phyloP scores from a whole-genome alignment of 2,329 filamentous ascomycete species.

The Colletotrichum sojae region DNA sequence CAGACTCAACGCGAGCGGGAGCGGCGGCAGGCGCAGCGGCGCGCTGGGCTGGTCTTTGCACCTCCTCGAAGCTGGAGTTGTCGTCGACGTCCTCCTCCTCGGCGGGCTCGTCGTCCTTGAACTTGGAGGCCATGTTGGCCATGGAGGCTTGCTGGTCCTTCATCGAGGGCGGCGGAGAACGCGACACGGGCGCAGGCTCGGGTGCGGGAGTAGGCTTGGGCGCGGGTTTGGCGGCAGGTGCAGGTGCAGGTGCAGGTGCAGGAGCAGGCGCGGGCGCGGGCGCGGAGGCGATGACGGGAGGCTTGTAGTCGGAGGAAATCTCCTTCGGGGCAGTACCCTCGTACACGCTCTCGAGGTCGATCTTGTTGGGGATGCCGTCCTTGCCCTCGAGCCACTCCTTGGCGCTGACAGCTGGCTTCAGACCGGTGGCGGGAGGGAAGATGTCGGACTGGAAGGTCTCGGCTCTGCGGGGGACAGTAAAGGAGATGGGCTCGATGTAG shows the following conservation, averaged over 20 bases:
- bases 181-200: constrained; percentile 54
- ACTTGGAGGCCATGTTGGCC: constrained; percentile 86
- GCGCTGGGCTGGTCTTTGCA: constrained; percentile 81
- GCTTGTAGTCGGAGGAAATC: constrained; percentile 78
- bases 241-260: constrained; percentile 59
- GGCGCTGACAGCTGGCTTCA: constrained; percentile 84
- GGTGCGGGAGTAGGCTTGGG: constrained; percentile 66
- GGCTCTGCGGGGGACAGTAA: constrained; percentile 93
- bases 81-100: constrained; percentile 74
- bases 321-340: constrained; percentile 87
- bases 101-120: constrained; percentile 79
- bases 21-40: constrained; percentile 51
- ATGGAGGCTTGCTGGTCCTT: constrained; percentile 91
- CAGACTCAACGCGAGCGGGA: constrained; percentile 53
- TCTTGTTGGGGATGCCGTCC: constrained; percentile 87
- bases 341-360: constrained; percentile 93
- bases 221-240: constrained; percentile 60
- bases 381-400: constrained; percentile 91
- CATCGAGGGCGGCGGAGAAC: constrained; percentile 75
- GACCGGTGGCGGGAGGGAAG: constrained; percentile 86
- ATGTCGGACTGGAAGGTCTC: constrained; percentile 98
- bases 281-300: constrained; percentile 47
- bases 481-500: constrained; percentile 97
- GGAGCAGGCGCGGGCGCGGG: constrained; percentile 59
- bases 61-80: constrained; percentile 88